Evolutionary conservation across 1,284 basidiomycete species (phyloP), one percentile per base, ranked within the genome.

Genomic region (Erythrobasidium hasegawianum): DNA sequence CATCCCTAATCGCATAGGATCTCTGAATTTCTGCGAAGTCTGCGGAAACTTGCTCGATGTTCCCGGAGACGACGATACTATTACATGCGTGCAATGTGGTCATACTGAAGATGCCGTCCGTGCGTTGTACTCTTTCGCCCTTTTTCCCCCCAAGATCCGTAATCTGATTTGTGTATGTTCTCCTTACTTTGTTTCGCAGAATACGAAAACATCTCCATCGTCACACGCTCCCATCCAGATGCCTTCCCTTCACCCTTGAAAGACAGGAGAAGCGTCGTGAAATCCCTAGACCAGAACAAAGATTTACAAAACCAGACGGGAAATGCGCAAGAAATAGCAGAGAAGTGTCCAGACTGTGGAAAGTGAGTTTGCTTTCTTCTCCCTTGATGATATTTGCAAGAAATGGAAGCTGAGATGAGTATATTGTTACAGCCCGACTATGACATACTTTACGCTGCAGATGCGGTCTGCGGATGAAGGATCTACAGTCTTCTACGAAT

Each of bases 281-380:
- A 90, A 71, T 87, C 87, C 53, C 83, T 83, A 40, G 41, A 33
- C 16, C 45, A 56, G 29, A 67, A 67, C 52, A 67, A 67, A 39
- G 62, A 57, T 0, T 56, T 41, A 13, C 57, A 52, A 41, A 50
- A 40, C 43, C n/a, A 43, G 13, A 57, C 61, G 57, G 49, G 14
- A 4, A 49, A 27, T 3, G 20, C 45, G 33, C 57, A 67, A 49
- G 64, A 96, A 89, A 89, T 92, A 40, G 86, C 89, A 61, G 95
- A 97, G 78, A 88, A 88, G 78, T 98, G 96, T 76, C 91, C 91
- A 0, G 84, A 85, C 57, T 98, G 95, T 75, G 90, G 90, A 10
- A 73, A 65, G 62, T 65, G 38, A 50, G 62, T 53, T 14, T 9
- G 8, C 2, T 39, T 27, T 20, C 29, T 22, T 20, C 18, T 47